phyloP scores from a whole-genome alignment of 352 stramenopile species.

The Aphanomyces astaci region DNA sequence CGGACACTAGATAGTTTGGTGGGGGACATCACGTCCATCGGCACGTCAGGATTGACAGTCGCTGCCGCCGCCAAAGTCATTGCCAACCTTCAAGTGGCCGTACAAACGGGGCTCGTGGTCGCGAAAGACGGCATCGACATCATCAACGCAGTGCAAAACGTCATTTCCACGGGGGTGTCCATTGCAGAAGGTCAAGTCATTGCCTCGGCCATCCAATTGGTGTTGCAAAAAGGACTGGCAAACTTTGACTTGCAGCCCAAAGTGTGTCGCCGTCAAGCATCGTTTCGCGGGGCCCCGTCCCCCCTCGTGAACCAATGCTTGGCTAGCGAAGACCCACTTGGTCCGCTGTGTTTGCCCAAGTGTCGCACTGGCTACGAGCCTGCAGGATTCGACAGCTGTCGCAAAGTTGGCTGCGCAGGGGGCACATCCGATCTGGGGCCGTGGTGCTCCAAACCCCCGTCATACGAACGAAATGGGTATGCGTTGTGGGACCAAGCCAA shows the following conservation, averaged over 20 bases:
- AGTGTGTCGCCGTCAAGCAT: slow-evolving; percentile 16
- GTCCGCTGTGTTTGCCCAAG: slow-evolving; percentile 12
- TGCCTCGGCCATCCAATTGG: slow-evolving; percentile 3
- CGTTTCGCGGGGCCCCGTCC: background rate
- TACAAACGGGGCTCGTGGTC: background rate
- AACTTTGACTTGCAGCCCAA: slow-evolving; percentile 1
- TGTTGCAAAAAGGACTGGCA: background rate
- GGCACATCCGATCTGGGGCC: background rate
- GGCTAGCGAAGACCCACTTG: background rate
- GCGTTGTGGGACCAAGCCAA: slow-evolving; percentile 11
- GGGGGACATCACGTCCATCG: background rate
- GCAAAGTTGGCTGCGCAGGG: slow-evolving; percentile 7
- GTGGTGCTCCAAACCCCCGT: slow-evolving; percentile 13
- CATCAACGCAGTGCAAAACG: slow-evolving; percentile 3
- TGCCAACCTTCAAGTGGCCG: background rate
- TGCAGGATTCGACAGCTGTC: background rate
- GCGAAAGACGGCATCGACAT: slow-evolving; percentile 7
- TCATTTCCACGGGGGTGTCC: background rate
- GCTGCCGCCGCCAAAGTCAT: background rate
- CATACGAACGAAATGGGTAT: slow-evolving; percentile 8
- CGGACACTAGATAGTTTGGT: background rate
- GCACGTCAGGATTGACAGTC: background rate
- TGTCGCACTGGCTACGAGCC: slow-evolving; percentile 10
- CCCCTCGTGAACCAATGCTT: slow-evolving; percentile 7
- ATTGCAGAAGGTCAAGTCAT: background rate